Evolutionary conservation across 2,329 filamentous ascomycete species (phyloP), one percentile per base, ranked within the genome.

Genomic region (Juglanconis sp.): DNA sequence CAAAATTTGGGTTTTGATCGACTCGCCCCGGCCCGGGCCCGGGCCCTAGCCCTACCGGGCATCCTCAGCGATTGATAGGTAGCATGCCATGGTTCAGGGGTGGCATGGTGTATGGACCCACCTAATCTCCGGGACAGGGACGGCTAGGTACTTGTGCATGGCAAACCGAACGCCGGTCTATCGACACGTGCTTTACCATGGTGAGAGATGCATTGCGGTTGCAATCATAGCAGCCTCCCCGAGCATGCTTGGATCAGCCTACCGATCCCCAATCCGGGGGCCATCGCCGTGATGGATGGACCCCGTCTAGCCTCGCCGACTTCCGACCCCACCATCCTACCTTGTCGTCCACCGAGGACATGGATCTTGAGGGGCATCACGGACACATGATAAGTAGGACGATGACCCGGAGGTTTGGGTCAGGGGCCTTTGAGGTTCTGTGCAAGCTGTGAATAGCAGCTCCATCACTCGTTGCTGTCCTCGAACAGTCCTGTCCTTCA

Each of bases 121-220:
- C 36, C 56, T 42, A 58, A 61, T 61, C 42, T 61, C 59, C 59
- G 59, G 49, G 31, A 52, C 52, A 56, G 44, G 46, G 32, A 42
- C 24, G 24, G 31, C 4, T 42, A 4, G 5, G 38, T 42, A 42
- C 38, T 40, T 46, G 42, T 38, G 40, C 49, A 17, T 15, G 51
- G 59, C 62, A 63, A 63, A 63, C 62, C 59, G 57, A 36, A 32
- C 38, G 47, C 56, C 32, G 31, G 30, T 11, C 51, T 47, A 30
- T 47, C 34, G 36, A 56, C 62, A 63, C 62, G 62, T 63, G 62
- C 53, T 57, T 5, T 13, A 11, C 24, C 30, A 15, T 24, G 53
- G 30, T 15, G 15, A 44, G 8, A 17, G 24, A 53, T 30, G 38
- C 35, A 49, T 32, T 46, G n/a, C 24, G 11, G 38, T 17, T 47